Percentiles rank a stretch among this genome's conserved stretches.
phyloP scores from a whole-genome alignment of 768 basidiomycete genomes.

The Vishniacozyma victoriae region DNA sequence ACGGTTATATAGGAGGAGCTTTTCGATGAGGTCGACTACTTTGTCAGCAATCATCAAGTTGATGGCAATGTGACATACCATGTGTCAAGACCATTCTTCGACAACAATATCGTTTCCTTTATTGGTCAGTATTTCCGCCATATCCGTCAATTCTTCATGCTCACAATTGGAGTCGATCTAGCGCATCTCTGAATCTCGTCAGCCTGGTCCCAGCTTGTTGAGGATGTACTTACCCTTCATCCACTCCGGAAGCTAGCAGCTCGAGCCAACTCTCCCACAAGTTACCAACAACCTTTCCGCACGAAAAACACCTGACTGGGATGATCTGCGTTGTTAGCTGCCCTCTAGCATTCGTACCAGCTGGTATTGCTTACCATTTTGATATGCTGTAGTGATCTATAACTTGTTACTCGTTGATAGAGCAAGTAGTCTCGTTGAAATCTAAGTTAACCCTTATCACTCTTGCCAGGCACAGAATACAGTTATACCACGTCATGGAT shows the following conservation, averaged over 20 bases:
- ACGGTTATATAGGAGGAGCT: conserved; percentile 95
- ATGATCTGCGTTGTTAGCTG: conserved; percentile 63
- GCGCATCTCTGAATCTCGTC: conserved; percentile 64
- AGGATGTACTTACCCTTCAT: conserved; percentile 67
- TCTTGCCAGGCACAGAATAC: too few species aligned
- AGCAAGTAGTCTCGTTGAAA: background rate
- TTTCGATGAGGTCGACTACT: conserved; percentile 87
- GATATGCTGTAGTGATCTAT: background rate
- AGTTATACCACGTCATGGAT: too few species aligned
- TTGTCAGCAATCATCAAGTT: conserved; percentile 8
- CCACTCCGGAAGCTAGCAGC: conserved; percentile 69
- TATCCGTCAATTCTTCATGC: conserved; percentile 1
- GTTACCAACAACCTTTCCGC: conserved; percentile 95
- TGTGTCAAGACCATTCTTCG: conserved; percentile 95
- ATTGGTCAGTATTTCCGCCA: background rate
- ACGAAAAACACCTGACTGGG: conserved; percentile 91
- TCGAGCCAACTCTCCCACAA: conserved; percentile 87
- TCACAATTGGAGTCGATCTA: conserved; percentile 73
- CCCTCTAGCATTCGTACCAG: background rate
- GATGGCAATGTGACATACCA: conserved; percentile 26
- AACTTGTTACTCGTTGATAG: background rate
- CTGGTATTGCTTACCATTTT: background rate
- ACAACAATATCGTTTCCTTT: conserved; percentile 81
- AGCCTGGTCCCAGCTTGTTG: background rate
- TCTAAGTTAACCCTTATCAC: too few species aligned